Conservation (phyloP, 225 moss, liverwort and hornwort species). For the Bryum argenteum region DNA sequence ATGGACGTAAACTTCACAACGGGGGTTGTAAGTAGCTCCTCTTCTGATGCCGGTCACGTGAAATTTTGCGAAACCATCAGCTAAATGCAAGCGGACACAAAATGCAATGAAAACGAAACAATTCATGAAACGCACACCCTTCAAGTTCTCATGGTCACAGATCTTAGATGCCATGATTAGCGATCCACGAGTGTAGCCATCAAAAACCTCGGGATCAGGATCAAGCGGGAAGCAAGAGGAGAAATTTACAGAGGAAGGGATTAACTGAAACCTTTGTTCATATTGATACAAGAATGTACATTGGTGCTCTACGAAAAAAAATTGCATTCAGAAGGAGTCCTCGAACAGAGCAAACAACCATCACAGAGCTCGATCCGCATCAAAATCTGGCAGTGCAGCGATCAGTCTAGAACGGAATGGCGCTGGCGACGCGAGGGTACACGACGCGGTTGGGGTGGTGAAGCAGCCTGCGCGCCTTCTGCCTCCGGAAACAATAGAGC, state of each 20-base stretch:
- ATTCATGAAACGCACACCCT: too few species aligned
- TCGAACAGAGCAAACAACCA: background rate
- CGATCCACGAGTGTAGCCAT: too few species aligned
- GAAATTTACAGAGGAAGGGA: background rate
- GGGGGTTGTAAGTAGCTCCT: too few species aligned
- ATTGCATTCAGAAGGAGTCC: background rate
- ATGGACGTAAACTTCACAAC: too few species aligned
- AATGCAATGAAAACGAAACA: too few species aligned
- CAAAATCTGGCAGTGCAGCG: background rate
- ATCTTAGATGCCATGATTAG: too few species aligned
- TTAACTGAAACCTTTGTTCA: background rate
- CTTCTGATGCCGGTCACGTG: too few species aligned
- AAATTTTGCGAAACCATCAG: too few species aligned
- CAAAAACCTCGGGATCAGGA: too few species aligned
- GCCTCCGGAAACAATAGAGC: conserved; percentile 55
- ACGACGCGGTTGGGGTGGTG: conserved; percentile 62
- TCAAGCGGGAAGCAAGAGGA: background rate
- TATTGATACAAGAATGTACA: conserved; percentile 15
- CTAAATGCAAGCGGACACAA: too few species aligned
- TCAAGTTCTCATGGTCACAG: too few species aligned
- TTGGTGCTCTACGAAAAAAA: background rate
- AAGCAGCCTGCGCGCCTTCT: conserved; percentile 56
- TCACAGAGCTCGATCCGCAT: too few species aligned
- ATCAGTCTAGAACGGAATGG: conserved; percentile 39
- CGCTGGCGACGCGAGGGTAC: conserved; percentile 56